Evolutionary conservation across 2,329 filamentous ascomycete genomes (phyloP), one percentile per base, ranked within the genome.

Genomic region (Didymella keratinophila): DNA sequence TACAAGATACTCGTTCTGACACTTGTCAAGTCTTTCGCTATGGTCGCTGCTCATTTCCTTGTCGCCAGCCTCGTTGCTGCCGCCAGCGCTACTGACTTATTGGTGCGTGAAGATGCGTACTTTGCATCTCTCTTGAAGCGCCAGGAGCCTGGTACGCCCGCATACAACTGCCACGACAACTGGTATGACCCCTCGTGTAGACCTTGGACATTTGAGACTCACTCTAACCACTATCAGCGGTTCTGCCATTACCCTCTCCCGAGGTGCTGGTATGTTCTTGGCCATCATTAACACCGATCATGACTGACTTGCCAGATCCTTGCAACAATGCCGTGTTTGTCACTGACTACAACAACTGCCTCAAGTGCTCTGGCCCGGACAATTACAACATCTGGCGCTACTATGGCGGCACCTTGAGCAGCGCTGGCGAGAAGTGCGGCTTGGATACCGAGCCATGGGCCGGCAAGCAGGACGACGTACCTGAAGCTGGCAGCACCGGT

Each of bases 131-230:
- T 82, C n/a, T 56, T 76, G 51, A 78, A 75, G 64, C 79, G 81
- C n/a, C 80, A 82, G 65, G 76, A 78, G 18, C 79, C 79, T 12
- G 81, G 80, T 6, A 78, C 77, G 5, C 75, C 80, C 5, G 61
- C 72, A 7, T 83, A 80, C 65, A 72, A 82, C 41, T 85, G 83
- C 71, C 82, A 84, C 62, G 77, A 79, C 63, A 79, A 80, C 69
- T 84, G 82, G 78, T 71, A 18, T 8, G 16, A 37, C 47, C 8
- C 11, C 11, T 30, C 28, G 8, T 11, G 11, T 4, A 3, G 28
- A 30, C 28, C 4, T 11, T 30, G 9, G 10, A 11, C 4, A 11
- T 11, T 10, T 30, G 2, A 12, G 28, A 30, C 28, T 12, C 11
- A 10, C 8, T 11, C 44, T 52, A 27, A 39, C 14, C 12, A 18